Evolutionary conservation across 2,329 filamentous ascomycete genomes (phyloP), one percentile per base, ranked within the genome.

Genomic region (Ceratocystis lukuohia): DNA sequence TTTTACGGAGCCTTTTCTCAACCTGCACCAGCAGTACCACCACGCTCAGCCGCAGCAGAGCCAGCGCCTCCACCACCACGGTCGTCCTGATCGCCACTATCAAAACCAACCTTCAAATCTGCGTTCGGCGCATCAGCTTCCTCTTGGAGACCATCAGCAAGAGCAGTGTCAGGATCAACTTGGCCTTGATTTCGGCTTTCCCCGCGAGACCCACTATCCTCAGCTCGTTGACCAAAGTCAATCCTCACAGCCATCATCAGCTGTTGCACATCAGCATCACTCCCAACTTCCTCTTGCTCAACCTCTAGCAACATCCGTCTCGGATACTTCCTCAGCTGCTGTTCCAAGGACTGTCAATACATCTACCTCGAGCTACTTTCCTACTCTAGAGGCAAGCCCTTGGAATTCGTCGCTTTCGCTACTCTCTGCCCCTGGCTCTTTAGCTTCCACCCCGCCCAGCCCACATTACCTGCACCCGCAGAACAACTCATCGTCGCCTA

Each of bases 61-160:
- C 44, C 61, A 48, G 20, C 25, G 33, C 41, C 61, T 48, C 17
- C 68, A 70, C 25, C 67, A 59, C 64, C 68, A 67, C 65, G 70
- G 67, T 64, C 69, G 65, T 57, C 69, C 69, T 10, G 69, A 69
- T 64, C 69, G 68, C 65, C 70, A 69, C 20, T 67, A 66, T 37
- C 59, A 44, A 5, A 64, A 63, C 1, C 62, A 62, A 53, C 63
- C 61, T 48, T 41, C 65, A 28, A 37, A 73, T 17, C 71, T 37
- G 28, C 15, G 33, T 37, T 37, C 28, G 2, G 22, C 28, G 17
- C 65, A 66, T 10, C 30, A 30, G 50, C 45, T 20, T 6, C 56
- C 15, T 41, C 57, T 45, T 28, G 22, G 73, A 63, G 70, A 71
- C 25, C 70, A 72, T 64, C 75, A 59, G 33, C 22, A 17, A 17